Evolutionary conservation across 805 yeast genomes (phyloP), one percentile per base, ranked within the genome.

Genomic region (Candida corydali): DNA sequence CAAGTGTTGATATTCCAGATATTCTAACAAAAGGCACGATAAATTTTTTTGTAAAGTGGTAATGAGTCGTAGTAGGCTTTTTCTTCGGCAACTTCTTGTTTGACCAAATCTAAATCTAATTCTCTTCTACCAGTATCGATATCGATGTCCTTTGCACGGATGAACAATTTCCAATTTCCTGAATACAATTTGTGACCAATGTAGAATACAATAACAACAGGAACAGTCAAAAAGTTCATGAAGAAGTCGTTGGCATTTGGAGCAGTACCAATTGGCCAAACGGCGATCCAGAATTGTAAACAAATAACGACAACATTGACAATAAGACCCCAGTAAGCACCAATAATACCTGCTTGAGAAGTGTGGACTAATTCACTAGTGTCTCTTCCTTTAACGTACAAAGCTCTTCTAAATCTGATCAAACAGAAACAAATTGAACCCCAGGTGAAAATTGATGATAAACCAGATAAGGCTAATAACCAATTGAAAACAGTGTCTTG

Each of bases 251-350:
- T 46, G 11, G 65, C 66, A 42, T 38, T 55, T 32, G 65, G 58
- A 11, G 47, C 42, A 5, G 40, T 53, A n/a, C 73, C 78, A 34
- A 80, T 57, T 37, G 86, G 85, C 52, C 66, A 78, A 35, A 79
- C 56, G 8, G 84, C 82, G 36, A 79, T 73, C 81, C 84, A 80
- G 57, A 80, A 78, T 52, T 78, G 84, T 4, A 78, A 82, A 37
- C 72, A 57, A 19, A 79, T 47, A 22, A 79, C 69, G 37, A 78
- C 61, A 8, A 63, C 38, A 52, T 78, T 73, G 44, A 80, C 56
- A 9, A 63, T 34, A 11, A 73, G 52, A 9, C 78, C 81, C 51
- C 68, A 70, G 47, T 57, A 65, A 2, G 83, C 78, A 12, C 82
- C 82, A 52, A 55, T 58, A 5, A 65, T 52, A 39, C 83, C 82